These are phyloP conservation scores for Styphnolobium japonicum DNA, from an alignment of 306 rosid genomes.

Conservation along the genomic window DNA sequence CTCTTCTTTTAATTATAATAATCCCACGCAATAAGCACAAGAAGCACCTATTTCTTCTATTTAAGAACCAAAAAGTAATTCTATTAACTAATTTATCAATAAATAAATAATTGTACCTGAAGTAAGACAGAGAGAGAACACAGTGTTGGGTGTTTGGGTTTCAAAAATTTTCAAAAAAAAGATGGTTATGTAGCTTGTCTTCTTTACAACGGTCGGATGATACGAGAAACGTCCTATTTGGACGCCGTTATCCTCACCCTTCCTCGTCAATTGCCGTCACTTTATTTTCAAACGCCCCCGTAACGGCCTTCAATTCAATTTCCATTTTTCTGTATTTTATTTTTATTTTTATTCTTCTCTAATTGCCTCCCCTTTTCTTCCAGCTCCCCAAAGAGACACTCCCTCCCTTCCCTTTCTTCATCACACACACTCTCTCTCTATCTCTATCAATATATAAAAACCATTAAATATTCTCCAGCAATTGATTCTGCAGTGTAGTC, in stretches of 20 bases:
- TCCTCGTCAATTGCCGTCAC: slow-evolving; percentile 20
- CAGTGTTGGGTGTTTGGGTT: neutral
- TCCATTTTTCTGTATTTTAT: neutral
- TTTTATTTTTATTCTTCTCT: neutral
- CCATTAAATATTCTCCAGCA: slow-evolving; percentile 12
- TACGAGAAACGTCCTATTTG: slow-evolving; percentile 32
- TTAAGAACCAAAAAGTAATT: neutral
- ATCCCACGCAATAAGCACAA: slow-evolving; percentile 13
- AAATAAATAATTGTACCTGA: neutral
- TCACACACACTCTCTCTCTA: slow-evolving; percentile 25
- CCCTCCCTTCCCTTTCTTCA: slow-evolving; percentile 6
- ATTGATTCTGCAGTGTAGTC: slow-evolving; percentile 19
- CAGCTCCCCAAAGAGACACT: slow-evolving; percentile 28
- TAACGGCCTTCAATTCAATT: slow-evolving; percentile 40
- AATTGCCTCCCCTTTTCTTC: neutral
- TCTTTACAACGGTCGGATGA: slow-evolving; percentile 70
- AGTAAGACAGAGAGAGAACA: neutral
- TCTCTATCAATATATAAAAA: neutral
- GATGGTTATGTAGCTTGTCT: slow-evolving; percentile 27
- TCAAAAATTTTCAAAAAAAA: slow-evolving; percentile 32
- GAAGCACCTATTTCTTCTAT: neutral
- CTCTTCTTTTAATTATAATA: neutral
- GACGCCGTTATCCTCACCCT: slow-evolving; percentile 51
- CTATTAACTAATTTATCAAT: neutral
- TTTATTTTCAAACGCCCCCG: slow-evolving; percentile 36